Evolutionary conservation across 768 basidiomycete species (phyloP).

Genomic region (Boletus sp.): DNA sequence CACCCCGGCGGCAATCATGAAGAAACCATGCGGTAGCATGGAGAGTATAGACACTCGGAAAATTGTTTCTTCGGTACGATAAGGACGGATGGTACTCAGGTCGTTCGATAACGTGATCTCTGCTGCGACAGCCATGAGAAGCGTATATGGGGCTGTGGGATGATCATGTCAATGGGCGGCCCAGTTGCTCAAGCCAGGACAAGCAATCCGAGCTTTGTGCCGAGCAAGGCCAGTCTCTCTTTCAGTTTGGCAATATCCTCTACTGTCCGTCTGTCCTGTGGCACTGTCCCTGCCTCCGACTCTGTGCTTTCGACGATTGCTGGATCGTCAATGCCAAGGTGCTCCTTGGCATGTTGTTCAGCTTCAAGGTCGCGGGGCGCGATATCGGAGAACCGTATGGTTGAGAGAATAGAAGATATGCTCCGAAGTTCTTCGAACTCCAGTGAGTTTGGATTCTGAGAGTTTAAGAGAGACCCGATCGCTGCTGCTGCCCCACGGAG

Average conservation of each 20-base stretch:
- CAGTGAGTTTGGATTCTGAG: conserved; percentile 14
- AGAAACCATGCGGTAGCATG: not conserved
- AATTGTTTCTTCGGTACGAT: not conserved
- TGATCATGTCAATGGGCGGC: not conserved
- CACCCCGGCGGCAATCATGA: not conserved
- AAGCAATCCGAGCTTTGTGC: conserved; percentile 31
- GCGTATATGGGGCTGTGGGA: not conserved
- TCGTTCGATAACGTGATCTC: not conserved
- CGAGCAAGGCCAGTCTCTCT: conserved; percentile 33
- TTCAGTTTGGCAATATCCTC: conserved; percentile 42
- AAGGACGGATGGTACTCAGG: not conserved
- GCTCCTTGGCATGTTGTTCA: conserved; percentile 69
- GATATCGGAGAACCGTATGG: conserved; percentile 67
- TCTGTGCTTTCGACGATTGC: conserved; percentile 39
- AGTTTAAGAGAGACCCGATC: conserved; percentile 53
- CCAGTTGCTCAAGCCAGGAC: conserved; percentile 6
- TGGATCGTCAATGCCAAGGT: conserved; percentile 41
- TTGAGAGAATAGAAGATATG: conserved; percentile 53
- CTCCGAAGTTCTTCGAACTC: conserved; percentile 44
- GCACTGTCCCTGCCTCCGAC: conserved; percentile 17
- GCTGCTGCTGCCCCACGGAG: conserved; percentile 72
- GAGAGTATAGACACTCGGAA: not conserved
- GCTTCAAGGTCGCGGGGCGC: conserved; percentile 75
- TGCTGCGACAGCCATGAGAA: not conserved
- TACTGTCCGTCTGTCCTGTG: conserved; percentile 30